A percentile compares a stretch with the other conserved stretches of the same genome.
phyloP scores from a whole-genome alignment of 345 rosid genomes.

The Eucalyptus marginata region DNA sequence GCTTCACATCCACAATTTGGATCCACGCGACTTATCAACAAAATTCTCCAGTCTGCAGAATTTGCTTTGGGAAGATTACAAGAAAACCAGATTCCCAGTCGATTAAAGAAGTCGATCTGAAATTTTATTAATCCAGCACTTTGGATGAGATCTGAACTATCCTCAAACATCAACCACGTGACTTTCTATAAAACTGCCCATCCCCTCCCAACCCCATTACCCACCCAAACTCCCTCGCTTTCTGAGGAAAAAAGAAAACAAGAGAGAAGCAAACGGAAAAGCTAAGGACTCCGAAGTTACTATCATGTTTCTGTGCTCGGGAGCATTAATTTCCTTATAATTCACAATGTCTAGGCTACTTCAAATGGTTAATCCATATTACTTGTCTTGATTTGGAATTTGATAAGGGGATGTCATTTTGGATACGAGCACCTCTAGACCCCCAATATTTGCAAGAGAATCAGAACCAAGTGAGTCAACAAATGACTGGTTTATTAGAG shows the following conservation, averaged over 20 bases:
- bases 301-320: not conserved
- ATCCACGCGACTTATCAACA: not conserved
- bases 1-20: not conserved
- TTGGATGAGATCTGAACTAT: not conserved
- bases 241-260: not conserved
- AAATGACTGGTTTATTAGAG: not conserved
- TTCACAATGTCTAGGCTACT: not conserved
- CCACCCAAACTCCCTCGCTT: not conserved
- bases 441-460: not conserved
- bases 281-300: not conserved
- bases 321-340: not conserved
- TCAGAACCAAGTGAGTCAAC: not conserved
- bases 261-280: not conserved
- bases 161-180: not conserved
- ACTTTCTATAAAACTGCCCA: not conserved
- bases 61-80: not conserved
- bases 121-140: not conserved
- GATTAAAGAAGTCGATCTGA: not conserved
- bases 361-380: not conserved
- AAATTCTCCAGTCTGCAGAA: not conserved
- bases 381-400: not conserved
- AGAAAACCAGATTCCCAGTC: not conserved
- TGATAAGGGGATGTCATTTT: not conserved
- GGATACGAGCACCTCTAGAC: not conserved
- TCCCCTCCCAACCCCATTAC: not conserved